These are phyloP conservation scores for Chlamydomonas urium DNA, from an alignment of 139 green algal species.

Conservation along the genomic window DNA sequence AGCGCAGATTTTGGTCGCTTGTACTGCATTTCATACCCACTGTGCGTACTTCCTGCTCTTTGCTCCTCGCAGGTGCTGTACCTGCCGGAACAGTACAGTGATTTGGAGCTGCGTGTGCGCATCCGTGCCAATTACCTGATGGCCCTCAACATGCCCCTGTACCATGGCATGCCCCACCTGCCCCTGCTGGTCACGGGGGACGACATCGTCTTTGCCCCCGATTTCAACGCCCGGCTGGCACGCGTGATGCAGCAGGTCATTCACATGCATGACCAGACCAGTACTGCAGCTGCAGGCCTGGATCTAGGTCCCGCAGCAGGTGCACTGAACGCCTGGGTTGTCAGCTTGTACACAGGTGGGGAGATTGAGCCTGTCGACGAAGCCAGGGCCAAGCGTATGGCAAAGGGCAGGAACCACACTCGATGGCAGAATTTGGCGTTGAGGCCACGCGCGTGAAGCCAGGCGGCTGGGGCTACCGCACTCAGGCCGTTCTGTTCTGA, in stretches of 20 bases:
- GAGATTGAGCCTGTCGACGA: too few relatives aligned
- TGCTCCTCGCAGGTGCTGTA: too few relatives aligned
- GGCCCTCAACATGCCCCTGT: background rate
- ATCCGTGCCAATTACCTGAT: conserved; percentile 1
- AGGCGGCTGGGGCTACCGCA: background rate
- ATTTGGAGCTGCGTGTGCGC: too few relatives aligned
- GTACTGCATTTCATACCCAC: too few relatives aligned
- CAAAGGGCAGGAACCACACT: too few relatives aligned
- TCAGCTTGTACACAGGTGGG: too few relatives aligned
- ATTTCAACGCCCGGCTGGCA: background rate
- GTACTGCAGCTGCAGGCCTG: background rate
- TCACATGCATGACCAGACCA: background rate
- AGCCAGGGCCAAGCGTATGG: too few relatives aligned
- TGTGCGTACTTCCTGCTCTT: too few relatives aligned
- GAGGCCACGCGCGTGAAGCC: too few relatives aligned
- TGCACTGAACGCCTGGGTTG: background rate
- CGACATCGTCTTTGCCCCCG: conserved; percentile 1
- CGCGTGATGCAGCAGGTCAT: background rate
- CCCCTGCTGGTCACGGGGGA: background rate
- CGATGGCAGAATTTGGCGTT: too few relatives aligned
- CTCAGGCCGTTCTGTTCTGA: background rate
- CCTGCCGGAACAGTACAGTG: too few relatives aligned
- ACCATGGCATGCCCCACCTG: background rate
- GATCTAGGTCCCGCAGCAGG: background rate
- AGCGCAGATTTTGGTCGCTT: too few relatives aligned